These are phyloP conservation scores for Osmanthus fragrans DNA, from an alignment of 257 asterid species.

Conservation along the genomic window DNA sequence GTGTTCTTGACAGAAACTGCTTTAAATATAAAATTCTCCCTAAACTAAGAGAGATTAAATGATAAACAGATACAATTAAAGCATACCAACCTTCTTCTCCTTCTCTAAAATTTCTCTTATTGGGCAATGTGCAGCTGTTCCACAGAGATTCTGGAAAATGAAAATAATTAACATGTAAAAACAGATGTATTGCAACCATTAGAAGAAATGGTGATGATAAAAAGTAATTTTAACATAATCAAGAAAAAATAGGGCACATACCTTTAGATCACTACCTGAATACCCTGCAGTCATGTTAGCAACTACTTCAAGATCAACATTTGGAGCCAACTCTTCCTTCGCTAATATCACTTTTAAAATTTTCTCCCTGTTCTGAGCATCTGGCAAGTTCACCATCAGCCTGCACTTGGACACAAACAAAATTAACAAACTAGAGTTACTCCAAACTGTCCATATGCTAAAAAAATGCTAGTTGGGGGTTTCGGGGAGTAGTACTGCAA, in stretches of 20 bases:
- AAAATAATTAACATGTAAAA: constrained; percentile 2
- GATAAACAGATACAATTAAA: neutral
- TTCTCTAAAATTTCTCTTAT: constrained; percentile 67
- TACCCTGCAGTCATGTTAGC: constrained; percentile 89
- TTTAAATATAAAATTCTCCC: neutral
- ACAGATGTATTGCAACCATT: neutral
- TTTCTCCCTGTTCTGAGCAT: constrained; percentile 70
- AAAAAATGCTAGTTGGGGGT: neutral
- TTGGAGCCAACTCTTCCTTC: constrained; percentile 69
- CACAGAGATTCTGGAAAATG: constrained; percentile 59
- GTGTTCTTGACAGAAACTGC: constrained; percentile 1
- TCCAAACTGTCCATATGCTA: neutral
- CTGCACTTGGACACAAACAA: constrained; percentile 36
- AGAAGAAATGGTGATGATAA: neutral
- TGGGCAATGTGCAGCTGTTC: constrained; percentile 75
- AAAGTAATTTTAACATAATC: constrained; percentile 1
- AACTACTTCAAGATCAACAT: constrained; percentile 67
- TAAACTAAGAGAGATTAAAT: neutral
- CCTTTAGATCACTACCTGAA: constrained; percentile 97
- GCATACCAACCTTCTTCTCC: constrained; percentile 53
- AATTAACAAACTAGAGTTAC: neutral
- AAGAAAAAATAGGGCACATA: constrained; percentile 24
- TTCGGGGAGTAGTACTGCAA: neutral
- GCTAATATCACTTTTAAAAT: constrained; percentile 65
- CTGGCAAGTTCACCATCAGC: constrained; percentile 91